Percentiles rank a stretch among this genome's conserved stretches.
phyloP scores from a whole-genome alignment of 768 basidiomycete genomes.

The Lentinula detonsa region DNA sequence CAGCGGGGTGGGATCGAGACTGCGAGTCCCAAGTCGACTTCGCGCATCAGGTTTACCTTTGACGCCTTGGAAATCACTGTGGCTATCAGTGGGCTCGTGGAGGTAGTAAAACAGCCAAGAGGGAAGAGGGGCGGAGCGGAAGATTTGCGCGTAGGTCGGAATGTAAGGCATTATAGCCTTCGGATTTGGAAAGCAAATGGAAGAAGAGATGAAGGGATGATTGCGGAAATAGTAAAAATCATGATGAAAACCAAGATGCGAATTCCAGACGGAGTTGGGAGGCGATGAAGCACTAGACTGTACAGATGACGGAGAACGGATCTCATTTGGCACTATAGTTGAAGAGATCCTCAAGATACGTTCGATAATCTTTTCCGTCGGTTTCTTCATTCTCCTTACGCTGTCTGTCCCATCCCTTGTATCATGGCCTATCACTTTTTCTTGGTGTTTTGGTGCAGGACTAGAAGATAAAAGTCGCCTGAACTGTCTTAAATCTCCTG shows the following conservation, averaged over 20 bases:
- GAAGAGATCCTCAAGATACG: neutral
- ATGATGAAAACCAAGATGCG: neutral
- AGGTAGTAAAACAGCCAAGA: neutral
- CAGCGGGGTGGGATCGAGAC: neutral
- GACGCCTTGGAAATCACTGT: neutral
- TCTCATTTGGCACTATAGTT: neutral
- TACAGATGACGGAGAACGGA: neutral
- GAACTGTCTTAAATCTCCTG: neutral
- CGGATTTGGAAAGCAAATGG: neutral
- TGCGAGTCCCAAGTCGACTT: neutral
- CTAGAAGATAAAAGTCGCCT: neutral
- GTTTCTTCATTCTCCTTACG: neutral
- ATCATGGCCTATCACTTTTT: neutral
- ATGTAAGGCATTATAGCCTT: neutral
- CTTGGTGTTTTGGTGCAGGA: neutral
- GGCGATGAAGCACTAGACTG: neutral
- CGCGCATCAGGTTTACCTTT: neutral
- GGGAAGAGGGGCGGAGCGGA: neutral
- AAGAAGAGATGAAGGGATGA: neutral
- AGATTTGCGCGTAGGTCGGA: neutral
- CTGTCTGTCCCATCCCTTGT: neutral
- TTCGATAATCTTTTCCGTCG: neutral
- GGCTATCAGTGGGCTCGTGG: neutral
- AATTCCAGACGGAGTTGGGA: neutral
- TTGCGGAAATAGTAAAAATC: neutral